Conservation (phyloP, 306 rosid species). For the Trichosanthes truncata region DNA sequence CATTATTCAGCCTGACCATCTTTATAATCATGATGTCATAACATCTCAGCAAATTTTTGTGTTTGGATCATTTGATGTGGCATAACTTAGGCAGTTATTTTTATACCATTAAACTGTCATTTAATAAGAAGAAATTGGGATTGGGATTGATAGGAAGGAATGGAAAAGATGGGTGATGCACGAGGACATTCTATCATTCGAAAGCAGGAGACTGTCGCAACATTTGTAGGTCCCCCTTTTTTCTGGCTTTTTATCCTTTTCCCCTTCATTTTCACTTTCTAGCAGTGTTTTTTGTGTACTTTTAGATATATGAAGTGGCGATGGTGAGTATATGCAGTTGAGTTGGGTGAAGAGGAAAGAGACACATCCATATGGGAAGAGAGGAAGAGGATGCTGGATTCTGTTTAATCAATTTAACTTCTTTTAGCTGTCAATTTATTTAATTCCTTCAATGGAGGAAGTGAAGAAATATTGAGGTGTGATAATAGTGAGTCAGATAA, state of each 20-base stretch:
- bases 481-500: background rate
- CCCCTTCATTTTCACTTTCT: constrained; percentile 15
- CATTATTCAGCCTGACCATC: background rate
- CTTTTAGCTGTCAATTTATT: background rate
- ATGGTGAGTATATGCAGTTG: background rate
- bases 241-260: background rate
- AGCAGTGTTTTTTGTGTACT: background rate
- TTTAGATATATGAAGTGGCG: constrained; percentile 15
- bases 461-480: background rate
- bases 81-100: constrained; percentile 32
- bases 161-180: constrained; percentile 86
- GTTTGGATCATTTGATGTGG: constrained; percentile 20
- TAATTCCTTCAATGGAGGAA: background rate
- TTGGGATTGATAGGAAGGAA: constrained; percentile 76
- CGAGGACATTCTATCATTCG: constrained; percentile 39
- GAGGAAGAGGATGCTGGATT: background rate
- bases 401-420: background rate
- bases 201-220: constrained; percentile 51
- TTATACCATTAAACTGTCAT: constrained; percentile 33
- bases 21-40: background rate
- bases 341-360: background rate
- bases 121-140: constrained; percentile 53
- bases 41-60: constrained; percentile 3
- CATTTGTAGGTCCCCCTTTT: constrained; percentile 49
- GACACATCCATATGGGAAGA: background rate